Evolutionary conservation across 306 rosid species (phyloP).

Genomic region (Acacia melanoxylon): DNA sequence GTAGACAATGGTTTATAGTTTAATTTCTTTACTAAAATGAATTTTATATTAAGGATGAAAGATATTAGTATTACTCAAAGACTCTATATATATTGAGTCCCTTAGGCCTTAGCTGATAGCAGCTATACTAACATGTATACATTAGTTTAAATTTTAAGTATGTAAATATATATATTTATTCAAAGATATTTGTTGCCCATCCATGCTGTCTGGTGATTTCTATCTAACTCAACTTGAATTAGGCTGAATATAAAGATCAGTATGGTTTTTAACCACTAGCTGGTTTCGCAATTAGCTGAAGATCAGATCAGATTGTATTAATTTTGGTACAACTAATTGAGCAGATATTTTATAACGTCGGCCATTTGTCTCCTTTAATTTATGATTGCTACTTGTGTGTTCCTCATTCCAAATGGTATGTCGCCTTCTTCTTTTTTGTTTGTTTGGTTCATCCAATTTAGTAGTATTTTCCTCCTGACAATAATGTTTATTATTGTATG

Average conservation of each 20-base stretch:
- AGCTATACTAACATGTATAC: no score
- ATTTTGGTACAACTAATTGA: background rate
- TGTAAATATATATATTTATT: no score
- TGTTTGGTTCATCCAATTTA: background rate
- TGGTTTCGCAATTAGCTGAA: background rate
- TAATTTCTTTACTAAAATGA: no score
- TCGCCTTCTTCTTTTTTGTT: background rate
- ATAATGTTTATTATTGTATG: background rate
- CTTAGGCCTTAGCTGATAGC: no score
- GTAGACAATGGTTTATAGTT: no score
- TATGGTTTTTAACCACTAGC: background rate
- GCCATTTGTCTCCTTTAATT: background rate
- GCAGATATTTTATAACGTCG: background rate
- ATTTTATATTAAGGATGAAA: no score
- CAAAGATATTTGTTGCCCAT: no score
- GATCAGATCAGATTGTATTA: background rate
- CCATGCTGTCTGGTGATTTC: background rate
- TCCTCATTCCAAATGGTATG: background rate
- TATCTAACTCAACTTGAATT: background rate
- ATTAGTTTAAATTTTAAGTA: no score
- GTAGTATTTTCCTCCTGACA: background rate
- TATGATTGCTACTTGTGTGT: background rate
- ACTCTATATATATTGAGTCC: no score
- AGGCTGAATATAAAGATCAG: background rate
- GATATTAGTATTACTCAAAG: no score